A percentile compares a stretch with the other conserved stretches of the same genome.
phyloP scores from a whole-genome alignment of 2,329 filamentous ascomycete species.

The Ilyonectria sp. region DNA sequence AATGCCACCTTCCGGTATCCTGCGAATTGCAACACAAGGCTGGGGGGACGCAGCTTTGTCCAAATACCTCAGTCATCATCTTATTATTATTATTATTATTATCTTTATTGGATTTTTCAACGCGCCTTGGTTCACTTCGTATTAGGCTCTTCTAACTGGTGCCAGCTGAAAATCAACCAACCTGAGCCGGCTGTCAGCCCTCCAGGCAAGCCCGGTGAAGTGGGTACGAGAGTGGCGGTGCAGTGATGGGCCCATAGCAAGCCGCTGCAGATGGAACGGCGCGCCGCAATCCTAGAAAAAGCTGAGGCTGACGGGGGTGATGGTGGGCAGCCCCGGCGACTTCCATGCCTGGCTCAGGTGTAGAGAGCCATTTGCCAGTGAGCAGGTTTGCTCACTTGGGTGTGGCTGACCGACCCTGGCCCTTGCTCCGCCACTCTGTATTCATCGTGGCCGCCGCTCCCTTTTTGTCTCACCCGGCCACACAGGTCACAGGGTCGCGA shows the following conservation, averaged over 20 bases:
- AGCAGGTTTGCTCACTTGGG: constrained; percentile 3
- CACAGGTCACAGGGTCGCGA: not conserved
- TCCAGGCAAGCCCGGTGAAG: constrained; percentile 7
- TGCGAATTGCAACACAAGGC: not conserved
- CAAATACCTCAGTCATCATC: constrained; percentile 1
- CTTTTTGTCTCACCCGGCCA: not conserved
- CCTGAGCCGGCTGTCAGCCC: constrained; percentile 18
- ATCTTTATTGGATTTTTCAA: not conserved
- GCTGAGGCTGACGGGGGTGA: constrained; percentile 9
- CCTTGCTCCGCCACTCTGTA: constrained; percentile 24
- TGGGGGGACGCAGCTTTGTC: not conserved
- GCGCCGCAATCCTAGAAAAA: constrained; percentile 23
- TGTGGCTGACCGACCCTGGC: constrained; percentile 30
- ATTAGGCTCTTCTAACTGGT: constrained; percentile 13
- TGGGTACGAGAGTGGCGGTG: constrained; percentile 30
- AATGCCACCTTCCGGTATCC: constrained; percentile 3
- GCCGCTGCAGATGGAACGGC: constrained; percentile 25
- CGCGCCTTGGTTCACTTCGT: constrained; percentile 11
- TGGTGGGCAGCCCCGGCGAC: constrained; percentile 19
- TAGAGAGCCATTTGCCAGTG: constrained; percentile 2
- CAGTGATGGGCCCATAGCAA: constrained; percentile 15
- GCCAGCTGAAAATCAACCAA: constrained; percentile 16
- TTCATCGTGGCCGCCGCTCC: constrained; percentile 9
- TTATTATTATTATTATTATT: constrained; percentile 2
- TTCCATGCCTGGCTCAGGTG: constrained; percentile 12